Evolutionary conservation across 768 basidiomycete genomes (phyloP).

Genomic region (Stropharia rugosoannulata): DNA sequence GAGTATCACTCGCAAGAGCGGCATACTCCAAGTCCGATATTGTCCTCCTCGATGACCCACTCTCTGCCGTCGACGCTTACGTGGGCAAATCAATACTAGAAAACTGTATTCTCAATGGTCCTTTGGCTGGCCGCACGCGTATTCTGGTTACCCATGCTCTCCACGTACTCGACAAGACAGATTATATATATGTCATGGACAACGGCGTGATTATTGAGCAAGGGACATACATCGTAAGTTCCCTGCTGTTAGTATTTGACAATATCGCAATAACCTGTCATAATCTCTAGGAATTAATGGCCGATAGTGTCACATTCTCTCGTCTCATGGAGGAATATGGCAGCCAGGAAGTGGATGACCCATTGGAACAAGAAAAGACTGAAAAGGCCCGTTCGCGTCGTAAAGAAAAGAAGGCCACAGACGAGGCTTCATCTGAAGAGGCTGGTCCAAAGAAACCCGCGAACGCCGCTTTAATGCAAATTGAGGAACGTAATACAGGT

Average conservation of each 20-base stretch:
- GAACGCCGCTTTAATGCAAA: slow-evolving; percentile 42
- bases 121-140: slow-evolving; percentile 52
- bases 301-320: slow-evolving; percentile 42
- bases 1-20: slow-evolving; percentile 73
- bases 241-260: neutral
- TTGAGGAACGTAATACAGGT: slow-evolving; percentile 59
- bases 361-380: slow-evolving; percentile 5
- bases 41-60: slow-evolving; percentile 81
- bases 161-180: slow-evolving; percentile 55
- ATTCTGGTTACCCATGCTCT: slow-evolving; percentile 63
- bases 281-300: slow-evolving; percentile 41
- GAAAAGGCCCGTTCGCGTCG: slow-evolving; percentile 2
- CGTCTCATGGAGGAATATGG: slow-evolving; percentile 60
- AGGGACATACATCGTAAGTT: slow-evolving; percentile 54
- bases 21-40: slow-evolving; percentile 75
- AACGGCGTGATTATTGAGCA: slow-evolving; percentile 58
- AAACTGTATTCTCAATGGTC: slow-evolving; percentile 57
- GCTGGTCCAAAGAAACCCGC: slow-evolving; percentile 22
- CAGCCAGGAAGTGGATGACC: slow-evolving; percentile 27
- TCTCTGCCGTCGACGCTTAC: slow-evolving; percentile 78
- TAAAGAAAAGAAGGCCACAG: slow-evolving; percentile 10
- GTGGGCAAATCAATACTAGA: slow-evolving; percentile 69
- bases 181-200: slow-evolving; percentile 67
- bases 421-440: slow-evolving; percentile 12
- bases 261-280: neutral